Percentiles rank a stretch among this genome's conserved stretches.
Conservation (phyloP, 305 asterid genomes). For the Plantago rigida region DNA sequence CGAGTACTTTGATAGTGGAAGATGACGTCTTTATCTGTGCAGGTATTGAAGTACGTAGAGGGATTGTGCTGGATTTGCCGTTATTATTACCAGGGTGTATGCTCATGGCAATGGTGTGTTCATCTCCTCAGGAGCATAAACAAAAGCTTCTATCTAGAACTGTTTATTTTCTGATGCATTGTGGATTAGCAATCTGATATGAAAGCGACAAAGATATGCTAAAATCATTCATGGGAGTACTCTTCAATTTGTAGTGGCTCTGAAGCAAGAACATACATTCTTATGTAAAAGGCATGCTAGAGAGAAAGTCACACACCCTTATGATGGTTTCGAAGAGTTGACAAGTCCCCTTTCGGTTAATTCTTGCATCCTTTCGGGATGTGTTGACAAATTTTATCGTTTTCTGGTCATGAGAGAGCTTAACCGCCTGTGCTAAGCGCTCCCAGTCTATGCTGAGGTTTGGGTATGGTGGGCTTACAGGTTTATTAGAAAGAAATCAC, state of each 20-base stretch:
- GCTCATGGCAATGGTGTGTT: slow-evolving; percentile 95
- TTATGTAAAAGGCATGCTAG: background rate
- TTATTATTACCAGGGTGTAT: slow-evolving; percentile 96
- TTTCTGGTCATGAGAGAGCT: no score
- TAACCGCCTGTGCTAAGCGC: no score
- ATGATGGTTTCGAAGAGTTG: slow-evolving; percentile 14
- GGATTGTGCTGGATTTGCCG: slow-evolving; percentile 97
- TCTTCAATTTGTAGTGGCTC: slow-evolving; percentile 14
- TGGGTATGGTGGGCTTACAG: no score
- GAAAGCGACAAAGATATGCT: background rate
- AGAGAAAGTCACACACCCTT: slow-evolving; percentile 2
- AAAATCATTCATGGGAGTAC: background rate
- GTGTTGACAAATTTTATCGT: no score
- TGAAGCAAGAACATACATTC: slow-evolving; percentile 17
- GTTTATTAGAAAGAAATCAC: no score
- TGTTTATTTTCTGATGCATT: slow-evolving; percentile 16
- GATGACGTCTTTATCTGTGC: slow-evolving; percentile 31
- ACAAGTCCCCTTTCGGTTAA: background rate
- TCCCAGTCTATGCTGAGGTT: no score
- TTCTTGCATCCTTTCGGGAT: no score
- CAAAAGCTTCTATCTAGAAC: slow-evolving; percentile 7
- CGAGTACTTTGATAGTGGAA: slow-evolving; percentile 9
- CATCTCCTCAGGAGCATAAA: slow-evolving; percentile 17
- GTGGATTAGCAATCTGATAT: slow-evolving; percentile 13
- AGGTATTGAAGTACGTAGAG: slow-evolving; percentile 83